These are phyloP conservation scores for Excoecaria agallocha DNA, from an alignment of 345 rosid species.

Conservation along the genomic window DNA sequence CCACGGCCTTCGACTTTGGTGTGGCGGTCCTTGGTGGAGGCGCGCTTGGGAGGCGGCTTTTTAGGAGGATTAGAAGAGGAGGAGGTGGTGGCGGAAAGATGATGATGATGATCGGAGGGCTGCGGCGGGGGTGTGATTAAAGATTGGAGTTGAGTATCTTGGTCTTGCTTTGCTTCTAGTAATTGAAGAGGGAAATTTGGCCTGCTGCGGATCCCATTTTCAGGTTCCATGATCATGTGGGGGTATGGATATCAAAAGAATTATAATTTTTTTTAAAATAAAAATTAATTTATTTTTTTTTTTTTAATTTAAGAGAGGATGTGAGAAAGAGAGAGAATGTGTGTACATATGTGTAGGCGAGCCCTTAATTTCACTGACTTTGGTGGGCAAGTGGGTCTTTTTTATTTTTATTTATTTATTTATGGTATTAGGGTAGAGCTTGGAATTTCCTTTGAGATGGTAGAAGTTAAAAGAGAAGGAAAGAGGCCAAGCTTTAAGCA, in stretches of 20 bases:
- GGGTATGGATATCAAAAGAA: conserved; percentile 12
- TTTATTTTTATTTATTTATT: background rate
- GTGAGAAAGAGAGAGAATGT: background rate
- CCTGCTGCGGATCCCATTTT: conserved; percentile 61
- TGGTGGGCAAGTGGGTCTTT: conserved; percentile 60
- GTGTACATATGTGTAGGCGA: conserved; percentile 26
- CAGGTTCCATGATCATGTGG: conserved; percentile 66
- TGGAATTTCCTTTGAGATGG: conserved; percentile 40
- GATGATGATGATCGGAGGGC: background rate
- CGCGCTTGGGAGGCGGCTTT: conserved; percentile 69
- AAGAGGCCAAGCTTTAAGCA: conserved; percentile 52
- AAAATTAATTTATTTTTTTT: background rate
- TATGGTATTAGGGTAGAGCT: background rate
- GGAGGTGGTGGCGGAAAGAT: conserved; percentile 4
- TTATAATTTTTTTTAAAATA: conserved; percentile 13
- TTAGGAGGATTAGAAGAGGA: conserved; percentile 27
- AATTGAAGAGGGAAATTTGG: conserved; percentile 81
- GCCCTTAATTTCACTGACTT: conserved; percentile 24
- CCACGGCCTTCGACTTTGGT: conserved; percentile 97
- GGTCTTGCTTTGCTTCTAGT: conserved; percentile 46
- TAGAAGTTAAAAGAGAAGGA: conserved; percentile 20
- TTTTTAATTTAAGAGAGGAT: background rate
- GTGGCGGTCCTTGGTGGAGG: conserved; percentile 82
- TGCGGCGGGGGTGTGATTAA: conserved; percentile 22
- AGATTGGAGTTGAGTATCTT: conserved; percentile 18